Evolutionary conservation across 1,284 basidiomycete species (phyloP).

Genomic region (Ganoderma boninense): DNA sequence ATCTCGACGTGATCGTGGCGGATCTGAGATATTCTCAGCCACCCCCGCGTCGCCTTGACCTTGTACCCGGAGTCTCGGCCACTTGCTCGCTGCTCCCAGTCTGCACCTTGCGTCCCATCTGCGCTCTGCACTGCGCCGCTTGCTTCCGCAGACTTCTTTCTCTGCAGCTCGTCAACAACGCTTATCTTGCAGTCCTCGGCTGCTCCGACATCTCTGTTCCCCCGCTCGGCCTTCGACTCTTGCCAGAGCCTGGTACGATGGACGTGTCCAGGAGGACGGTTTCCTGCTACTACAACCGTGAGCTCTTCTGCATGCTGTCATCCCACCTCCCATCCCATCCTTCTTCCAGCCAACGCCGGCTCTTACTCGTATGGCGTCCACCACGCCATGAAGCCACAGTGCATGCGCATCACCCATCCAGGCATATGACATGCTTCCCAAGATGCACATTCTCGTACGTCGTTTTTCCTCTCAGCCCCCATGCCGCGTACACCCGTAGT

Average conservation of each 20-base stretch:
- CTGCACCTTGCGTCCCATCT: too few relatives aligned
- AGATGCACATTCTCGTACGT: slow-evolving; percentile 91
- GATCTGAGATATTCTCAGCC: too few relatives aligned
- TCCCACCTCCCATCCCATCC: not conserved
- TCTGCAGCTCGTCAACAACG: not conserved
- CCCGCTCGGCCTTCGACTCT: not conserved
- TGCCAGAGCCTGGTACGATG: not conserved
- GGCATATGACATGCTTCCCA: slow-evolving; percentile 89
- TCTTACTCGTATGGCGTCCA: slow-evolving; percentile 88
- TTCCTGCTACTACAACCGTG: slow-evolving; percentile 37
- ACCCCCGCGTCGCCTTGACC: too few relatives aligned
- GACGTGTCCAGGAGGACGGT: slow-evolving; percentile 35
- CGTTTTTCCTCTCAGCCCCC: not conserved
- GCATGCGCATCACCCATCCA: slow-evolving; percentile 94
- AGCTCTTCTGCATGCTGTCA: not conserved
- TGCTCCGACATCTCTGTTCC: not conserved
- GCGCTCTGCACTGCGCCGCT: too few relatives aligned
- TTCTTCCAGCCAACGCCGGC: slow-evolving; percentile 72
- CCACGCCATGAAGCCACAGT: slow-evolving; percentile 96
- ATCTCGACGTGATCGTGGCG: too few relatives aligned
- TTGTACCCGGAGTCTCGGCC: too few relatives aligned
- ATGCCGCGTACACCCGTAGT: not conserved
- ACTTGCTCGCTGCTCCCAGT: too few relatives aligned
- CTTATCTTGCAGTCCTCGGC: not conserved
- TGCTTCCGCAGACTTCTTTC: not conserved